phyloP scores from a whole-genome alignment of 2,329 filamentous ascomycete species.

The Xylaria multiplex region DNA sequence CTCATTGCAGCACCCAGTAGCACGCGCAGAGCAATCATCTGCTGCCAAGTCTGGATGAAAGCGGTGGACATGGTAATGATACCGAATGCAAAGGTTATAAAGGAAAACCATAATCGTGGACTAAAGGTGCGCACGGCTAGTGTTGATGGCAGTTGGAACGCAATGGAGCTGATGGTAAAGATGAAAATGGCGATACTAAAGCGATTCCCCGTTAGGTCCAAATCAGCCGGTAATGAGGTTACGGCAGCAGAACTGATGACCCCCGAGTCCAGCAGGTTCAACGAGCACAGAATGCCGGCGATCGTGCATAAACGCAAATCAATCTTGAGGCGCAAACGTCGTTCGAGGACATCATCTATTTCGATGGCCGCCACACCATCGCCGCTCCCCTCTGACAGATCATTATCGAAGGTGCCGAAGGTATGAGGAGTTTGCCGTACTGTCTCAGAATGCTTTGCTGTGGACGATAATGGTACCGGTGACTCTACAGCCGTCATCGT shows the following conservation, averaged over 20 bases:
- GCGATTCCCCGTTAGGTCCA: constrained; percentile 71
- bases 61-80: constrained; percentile 74
- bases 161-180: constrained; percentile 74
- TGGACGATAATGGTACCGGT: neutral
- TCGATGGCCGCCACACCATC: constrained; percentile 25
- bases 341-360: constrained; percentile 38
- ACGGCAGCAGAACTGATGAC: constrained; percentile 76
- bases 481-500: constrained; percentile 22
- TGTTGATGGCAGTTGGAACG: constrained; percentile 75
- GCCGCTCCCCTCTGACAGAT: constrained; percentile 21
- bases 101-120: constrained; percentile 71
- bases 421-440: constrained; percentile 29
- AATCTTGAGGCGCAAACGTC: constrained; percentile 65
- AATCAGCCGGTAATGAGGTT: constrained; percentile 72
- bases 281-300: constrained; percentile 74
- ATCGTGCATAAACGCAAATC: constrained; percentile 76
- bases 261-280: constrained; percentile 75
- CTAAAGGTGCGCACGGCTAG: constrained; percentile 72
- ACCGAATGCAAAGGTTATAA: constrained; percentile 70
- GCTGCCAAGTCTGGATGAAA: constrained; percentile 72
- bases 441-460: constrained; percentile 18
- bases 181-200: constrained; percentile 79
- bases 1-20: constrained; percentile 72
- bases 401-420: constrained; percentile 35
- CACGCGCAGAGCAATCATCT: constrained; percentile 75